Base-by-base conservation (phyloP, 192 early-diverging fungal genomes). In the Coemansia furcata region DNA sequence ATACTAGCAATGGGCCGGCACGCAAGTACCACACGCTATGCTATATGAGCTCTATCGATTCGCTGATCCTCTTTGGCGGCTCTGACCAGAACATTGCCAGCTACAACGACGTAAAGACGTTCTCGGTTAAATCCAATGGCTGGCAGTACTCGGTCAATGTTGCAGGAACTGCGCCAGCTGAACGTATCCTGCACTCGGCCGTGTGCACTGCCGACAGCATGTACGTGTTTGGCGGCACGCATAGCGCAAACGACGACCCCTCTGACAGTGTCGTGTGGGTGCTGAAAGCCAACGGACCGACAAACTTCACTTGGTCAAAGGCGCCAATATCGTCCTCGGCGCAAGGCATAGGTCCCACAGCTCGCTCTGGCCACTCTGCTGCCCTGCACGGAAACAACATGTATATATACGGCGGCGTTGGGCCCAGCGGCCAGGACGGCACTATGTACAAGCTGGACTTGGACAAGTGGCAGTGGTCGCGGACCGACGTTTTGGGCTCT, bases 361-460 rank as follows among this genome's bases (percentile, higher is more conserved):
- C 86, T 21, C 63, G 86, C 35, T 81, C 84, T 54, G 90, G 91
- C 35, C 91, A 92, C 60, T 84, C 88, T 9, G 89, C 90, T 1
- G 81, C 88, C 12, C 55, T 88, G 2, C 74, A 86, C 61, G 74
- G 80, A 29, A 83, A 75, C 42, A 84, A 75, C 14, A 88, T 92
- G 77, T 88, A 89, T 44, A 79, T 90, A 29, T 92, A 84, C 74
- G 91, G 91, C 38, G 91, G 91, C 12, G 78, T 85, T 62, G 88
- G 86, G 10, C 55, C 76, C 1, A 76, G 74, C 9, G 79, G 72
- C 30, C 70, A 83, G 64, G 89, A 92, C 65, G 75, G 67, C 23
- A 87, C 79, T 47, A 86, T 92, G 71, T 91, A 91, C 72, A 83
- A 87, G 39, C 74, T 92, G 17, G 86, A 91, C 54, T 76, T 86